Percentiles rank a stretch among this genome's conserved stretches.
phyloP scores from a whole-genome alignment of 495 filamentous ascomycete genomes.

The Extremus antarcticus region DNA sequence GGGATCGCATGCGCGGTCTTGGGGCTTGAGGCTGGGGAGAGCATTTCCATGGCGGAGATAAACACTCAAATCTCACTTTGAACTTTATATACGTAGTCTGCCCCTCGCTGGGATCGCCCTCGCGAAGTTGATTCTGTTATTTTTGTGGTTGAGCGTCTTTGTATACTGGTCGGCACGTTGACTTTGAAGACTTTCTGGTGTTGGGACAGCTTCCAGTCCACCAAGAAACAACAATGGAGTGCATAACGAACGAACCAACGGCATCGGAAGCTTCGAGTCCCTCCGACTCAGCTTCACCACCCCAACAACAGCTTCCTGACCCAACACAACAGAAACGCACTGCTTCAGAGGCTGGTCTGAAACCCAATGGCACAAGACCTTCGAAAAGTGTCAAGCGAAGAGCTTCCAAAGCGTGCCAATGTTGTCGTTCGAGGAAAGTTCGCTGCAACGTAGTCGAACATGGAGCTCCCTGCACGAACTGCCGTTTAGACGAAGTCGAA shows the following conservation, averaged over 20 bases:
- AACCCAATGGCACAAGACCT: constrained; percentile 35
- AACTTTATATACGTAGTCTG: neutral
- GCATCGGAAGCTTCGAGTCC: constrained; percentile 16
- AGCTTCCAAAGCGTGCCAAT: constrained; percentile 78
- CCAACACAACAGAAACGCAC: constrained; percentile 29
- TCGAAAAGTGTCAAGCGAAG: constrained; percentile 56
- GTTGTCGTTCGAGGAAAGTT: constrained; percentile 81
- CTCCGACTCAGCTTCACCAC: neutral
- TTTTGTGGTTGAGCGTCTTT: too few relatives aligned
- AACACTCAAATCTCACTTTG: constrained; percentile 3
- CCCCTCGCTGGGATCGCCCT: neutral
- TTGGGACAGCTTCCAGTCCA: neutral
- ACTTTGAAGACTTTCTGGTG: too few relatives aligned
- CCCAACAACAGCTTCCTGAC: neutral
- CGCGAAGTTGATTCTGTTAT: neutral
- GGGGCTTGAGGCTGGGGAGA: neutral
- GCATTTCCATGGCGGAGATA: constrained; percentile 16
- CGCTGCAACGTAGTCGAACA: constrained; percentile 85
- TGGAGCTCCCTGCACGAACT: constrained; percentile 81
- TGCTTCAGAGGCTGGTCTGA: constrained; percentile 30
- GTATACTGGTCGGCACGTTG: too few relatives aligned
- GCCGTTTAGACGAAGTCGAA: constrained; percentile 75
- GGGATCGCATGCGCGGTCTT: neutral
- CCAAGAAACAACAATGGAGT: constrained; percentile 3
- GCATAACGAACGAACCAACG: neutral